A percentile compares a stretch with the other conserved stretches of the same genome.
These are phyloP conservation scores for Venturia aucupariae DNA, from an alignment of 2,329 filamentous ascomycete genomes.

Conservation along the genomic window DNA sequence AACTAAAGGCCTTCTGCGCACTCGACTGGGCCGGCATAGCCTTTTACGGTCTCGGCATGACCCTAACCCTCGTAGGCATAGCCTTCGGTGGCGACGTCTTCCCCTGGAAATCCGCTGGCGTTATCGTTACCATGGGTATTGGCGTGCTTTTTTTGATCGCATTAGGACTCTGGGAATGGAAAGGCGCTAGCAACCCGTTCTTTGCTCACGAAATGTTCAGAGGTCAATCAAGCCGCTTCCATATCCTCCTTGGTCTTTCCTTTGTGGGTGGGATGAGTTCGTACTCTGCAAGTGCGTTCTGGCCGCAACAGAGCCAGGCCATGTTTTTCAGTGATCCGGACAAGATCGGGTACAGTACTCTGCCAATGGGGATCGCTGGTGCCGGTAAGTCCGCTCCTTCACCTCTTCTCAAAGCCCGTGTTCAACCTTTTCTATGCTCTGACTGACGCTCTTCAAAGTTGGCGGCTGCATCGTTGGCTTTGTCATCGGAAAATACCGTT, in stretches of 20 bases:
- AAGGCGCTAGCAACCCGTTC: slow-evolving; percentile 13
- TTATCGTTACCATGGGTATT: not conserved
- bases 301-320: slow-evolving; percentile 12
- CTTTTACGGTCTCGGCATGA: slow-evolving; percentile 10
- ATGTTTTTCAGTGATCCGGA: slow-evolving; percentile 15
- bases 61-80: slow-evolving; percentile 8
- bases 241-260: not conserved
- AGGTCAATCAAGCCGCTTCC: slow-evolving; percentile 12
- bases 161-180: slow-evolving; percentile 13
- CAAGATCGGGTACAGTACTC: slow-evolving; percentile 13
- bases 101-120: slow-evolving; percentile 13
- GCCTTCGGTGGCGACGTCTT: slow-evolving; percentile 11
- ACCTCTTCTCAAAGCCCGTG: too few relatives aligned
- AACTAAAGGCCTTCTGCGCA: not conserved
- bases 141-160: not conserved
- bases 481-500: slow-evolving; percentile 7
- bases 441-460: slow-evolving; percentile 4
- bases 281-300: not conserved
- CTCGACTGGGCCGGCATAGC: slow-evolving; percentile 15
- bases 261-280: slow-evolving; percentile 7
- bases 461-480: slow-evolving; percentile 15
- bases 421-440: too few relatives aligned
- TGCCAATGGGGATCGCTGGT: slow-evolving; percentile 13
- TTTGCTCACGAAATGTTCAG: slow-evolving; percentile 15
- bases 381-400: slow-evolving; percentile 12